Evolutionary conservation across 768 basidiomycete genomes (phyloP).

Genomic region (Phanerochaete sordida): DNA sequence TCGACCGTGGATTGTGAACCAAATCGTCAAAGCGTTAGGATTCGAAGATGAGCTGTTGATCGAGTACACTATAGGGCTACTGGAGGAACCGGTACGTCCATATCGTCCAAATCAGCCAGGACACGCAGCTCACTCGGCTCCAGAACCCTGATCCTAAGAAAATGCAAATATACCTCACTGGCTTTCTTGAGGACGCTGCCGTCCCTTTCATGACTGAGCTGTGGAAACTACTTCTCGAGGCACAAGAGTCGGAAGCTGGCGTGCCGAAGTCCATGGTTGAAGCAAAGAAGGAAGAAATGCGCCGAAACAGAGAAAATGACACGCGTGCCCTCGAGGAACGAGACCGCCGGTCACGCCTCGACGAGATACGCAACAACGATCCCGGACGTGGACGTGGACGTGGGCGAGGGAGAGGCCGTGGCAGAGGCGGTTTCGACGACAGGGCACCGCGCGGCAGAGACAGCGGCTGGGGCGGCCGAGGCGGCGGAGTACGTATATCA

Average conservation of each 20-base stretch:
- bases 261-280: constrained; percentile 90
- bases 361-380: constrained; percentile 66
- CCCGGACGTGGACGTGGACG: constrained; percentile 38
- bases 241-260: constrained; percentile 83
- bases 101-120: too few relatives aligned
- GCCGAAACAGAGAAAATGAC: constrained; percentile 62
- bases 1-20: constrained; percentile 93
- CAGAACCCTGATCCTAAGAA: constrained; percentile 90
- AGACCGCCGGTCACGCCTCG: constrained; percentile 63
- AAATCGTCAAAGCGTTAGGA: constrained; percentile 84
- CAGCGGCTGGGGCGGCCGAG: constrained; percentile 65
- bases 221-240: constrained; percentile 92
- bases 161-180: constrained; percentile 93
- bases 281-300: constrained; percentile 89
- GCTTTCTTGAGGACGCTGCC: constrained; percentile 88
- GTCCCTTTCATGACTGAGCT: constrained; percentile 82
- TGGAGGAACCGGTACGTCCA: constrained; percentile 84
- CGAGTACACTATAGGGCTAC: constrained; percentile 91
- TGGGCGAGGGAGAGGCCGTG: constrained; percentile 57
- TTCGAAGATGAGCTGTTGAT: constrained; percentile 97
- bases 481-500: constrained; percentile 44
- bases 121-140: constrained; percentile 2
- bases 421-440: constrained; percentile 49
- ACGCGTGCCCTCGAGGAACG: constrained; percentile 64
- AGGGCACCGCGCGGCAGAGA: constrained; percentile 49